phyloP scores from a whole-genome alignment of 305 asterid species.

The Solanum hybrid region DNA sequence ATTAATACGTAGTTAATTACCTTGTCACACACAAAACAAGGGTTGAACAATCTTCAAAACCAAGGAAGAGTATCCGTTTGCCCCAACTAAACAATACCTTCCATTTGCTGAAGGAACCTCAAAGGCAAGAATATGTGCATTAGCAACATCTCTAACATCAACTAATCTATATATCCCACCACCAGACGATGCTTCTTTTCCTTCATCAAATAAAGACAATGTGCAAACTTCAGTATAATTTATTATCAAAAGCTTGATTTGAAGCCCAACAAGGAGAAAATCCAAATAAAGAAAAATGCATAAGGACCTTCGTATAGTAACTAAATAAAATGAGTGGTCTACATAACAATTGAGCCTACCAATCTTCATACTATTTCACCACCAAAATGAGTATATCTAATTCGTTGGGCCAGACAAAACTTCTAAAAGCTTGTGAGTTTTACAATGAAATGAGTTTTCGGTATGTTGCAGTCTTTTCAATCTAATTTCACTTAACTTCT shows the following conservation, averaged over 20 bases:
- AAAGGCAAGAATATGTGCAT: constrained; percentile 21
- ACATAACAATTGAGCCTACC: no score
- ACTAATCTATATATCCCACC: constrained; percentile 9
- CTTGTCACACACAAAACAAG: background rate
- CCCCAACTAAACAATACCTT: no score
- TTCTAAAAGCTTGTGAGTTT: background rate
- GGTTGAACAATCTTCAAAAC: background rate
- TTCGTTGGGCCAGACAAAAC: background rate
- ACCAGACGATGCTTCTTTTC: background rate
- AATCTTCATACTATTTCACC: no score
- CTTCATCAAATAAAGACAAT: background rate
- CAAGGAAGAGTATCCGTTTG: no score
- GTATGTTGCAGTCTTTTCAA: no score
- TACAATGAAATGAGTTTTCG: no score
- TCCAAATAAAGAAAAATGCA: background rate
- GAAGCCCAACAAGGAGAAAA: background rate
- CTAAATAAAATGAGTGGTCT: no score
- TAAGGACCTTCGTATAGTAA: no score
- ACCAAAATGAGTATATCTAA: background rate
- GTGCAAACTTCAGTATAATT: background rate
- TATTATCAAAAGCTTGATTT: background rate
- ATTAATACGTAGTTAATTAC: no score
- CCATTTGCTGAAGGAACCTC: no score
- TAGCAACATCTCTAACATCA: constrained; percentile 41
- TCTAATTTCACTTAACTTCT: no score